Percentiles rank a stretch among this genome's conserved stretches.
phyloP scores from a whole-genome alignment of 148 eudicot genomes.

The Bassia scoparia region DNA sequence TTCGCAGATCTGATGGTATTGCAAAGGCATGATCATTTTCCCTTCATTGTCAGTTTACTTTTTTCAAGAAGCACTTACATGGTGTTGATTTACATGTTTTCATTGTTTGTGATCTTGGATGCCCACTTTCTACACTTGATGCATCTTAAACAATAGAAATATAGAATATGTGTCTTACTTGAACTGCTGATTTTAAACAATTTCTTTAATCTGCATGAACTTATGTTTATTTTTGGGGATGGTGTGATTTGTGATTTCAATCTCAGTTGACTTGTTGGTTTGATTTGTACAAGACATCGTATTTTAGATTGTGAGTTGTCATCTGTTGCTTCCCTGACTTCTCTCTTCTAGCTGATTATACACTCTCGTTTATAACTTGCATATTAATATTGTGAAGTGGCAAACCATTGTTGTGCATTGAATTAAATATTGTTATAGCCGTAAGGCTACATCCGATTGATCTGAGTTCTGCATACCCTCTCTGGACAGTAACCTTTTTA shows the following conservation, averaged over 20 bases:
- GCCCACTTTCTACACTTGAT: not conserved
- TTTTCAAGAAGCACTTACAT: slow-evolving; percentile 1
- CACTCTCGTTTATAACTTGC: not conserved
- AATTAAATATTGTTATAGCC: not conserved
- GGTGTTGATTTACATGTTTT: slow-evolving; percentile 3
- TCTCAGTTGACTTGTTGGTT: too few relatives aligned
- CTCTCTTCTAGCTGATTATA: too few relatives aligned
- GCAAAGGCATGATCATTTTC: slow-evolving; percentile 61
- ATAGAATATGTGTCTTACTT: not conserved
- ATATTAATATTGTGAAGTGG: not conserved
- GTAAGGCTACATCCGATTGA: not conserved
- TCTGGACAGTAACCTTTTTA: not conserved
- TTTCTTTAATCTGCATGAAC: not conserved
- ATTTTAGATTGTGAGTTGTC: too few relatives aligned
- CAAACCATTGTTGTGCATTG: not conserved
- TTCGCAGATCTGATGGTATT: slow-evolving; percentile 93
- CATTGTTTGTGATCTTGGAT: not conserved
- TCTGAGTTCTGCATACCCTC: not conserved
- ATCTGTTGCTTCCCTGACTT: too few relatives aligned
- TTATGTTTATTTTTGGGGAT: not conserved
- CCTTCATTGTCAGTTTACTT: not conserved
- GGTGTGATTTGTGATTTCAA: too few relatives aligned
- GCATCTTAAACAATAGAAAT: not conserved
- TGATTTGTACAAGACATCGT: too few relatives aligned
- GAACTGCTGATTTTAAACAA: not conserved